These are phyloP conservation scores for Hortiboletus flavorubellus DNA, from an alignment of 768 basidiomycete species.

Conservation along the genomic window DNA sequence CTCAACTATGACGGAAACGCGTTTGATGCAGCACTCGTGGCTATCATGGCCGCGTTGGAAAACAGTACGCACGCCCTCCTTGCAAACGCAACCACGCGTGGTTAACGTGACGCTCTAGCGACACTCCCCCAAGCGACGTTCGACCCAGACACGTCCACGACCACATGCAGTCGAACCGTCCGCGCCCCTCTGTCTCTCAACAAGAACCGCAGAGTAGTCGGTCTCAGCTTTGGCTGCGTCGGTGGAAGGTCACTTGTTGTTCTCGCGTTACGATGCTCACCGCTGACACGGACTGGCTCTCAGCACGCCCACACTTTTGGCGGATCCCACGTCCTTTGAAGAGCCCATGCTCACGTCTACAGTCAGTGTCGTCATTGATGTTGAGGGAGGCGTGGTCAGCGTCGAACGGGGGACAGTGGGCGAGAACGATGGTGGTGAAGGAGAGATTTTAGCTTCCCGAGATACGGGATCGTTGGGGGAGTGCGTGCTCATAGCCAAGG, in stretches of 20 bases:
- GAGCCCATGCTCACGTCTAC: slow-evolving; percentile 78
- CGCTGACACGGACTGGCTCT: slow-evolving; percentile 1
- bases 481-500: slow-evolving; percentile 20
- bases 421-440: slow-evolving; percentile 17
- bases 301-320: slow-evolving; percentile 50
- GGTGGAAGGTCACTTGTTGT: slow-evolving; percentile 17
- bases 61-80: slow-evolving; percentile 57
- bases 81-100: slow-evolving; percentile 37
- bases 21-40: slow-evolving; percentile 86
- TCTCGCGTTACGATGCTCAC: background rate
- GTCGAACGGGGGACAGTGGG: slow-evolving; percentile 24
- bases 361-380: slow-evolving; percentile 60
- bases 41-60: slow-evolving; percentile 81
- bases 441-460: background rate
- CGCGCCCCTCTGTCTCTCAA: slow-evolving; percentile 46
- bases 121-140: slow-evolving; percentile 67
- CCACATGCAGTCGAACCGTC: slow-evolving; percentile 55
- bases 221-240: slow-evolving; percentile 25
- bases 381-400: slow-evolving; percentile 19
- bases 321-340: slow-evolving; percentile 90
- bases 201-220: slow-evolving; percentile 12
- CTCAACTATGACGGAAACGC: slow-evolving; percentile 98
- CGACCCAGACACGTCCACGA: slow-evolving; percentile 61
- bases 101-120: slow-evolving; percentile 40
- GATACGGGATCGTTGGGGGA: slow-evolving; percentile 12